Conservation (phyloP, 345 rosid species). For the Balakata baccata region DNA sequence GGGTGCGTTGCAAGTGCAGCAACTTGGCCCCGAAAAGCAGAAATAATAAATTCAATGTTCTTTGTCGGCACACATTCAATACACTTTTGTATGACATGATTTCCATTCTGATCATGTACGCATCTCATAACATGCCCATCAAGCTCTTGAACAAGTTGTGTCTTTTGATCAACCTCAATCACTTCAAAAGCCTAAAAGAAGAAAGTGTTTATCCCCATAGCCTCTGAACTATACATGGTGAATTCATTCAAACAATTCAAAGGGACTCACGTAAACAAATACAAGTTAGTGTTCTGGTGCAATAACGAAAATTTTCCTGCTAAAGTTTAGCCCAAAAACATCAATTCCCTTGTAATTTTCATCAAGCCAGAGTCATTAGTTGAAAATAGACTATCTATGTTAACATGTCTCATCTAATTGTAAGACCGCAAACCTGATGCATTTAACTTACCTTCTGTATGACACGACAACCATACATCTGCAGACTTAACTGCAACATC, state of each 20-base stretch:
- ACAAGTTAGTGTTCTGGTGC: background rate
- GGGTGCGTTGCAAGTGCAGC: conserved; percentile 87
- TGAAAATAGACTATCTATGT: background rate
- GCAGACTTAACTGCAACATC: conserved; percentile 83
- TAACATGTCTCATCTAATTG: background rate
- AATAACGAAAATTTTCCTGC: background rate
- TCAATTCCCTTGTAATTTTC: background rate
- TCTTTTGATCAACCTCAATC: conserved; percentile 88
- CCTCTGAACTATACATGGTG: background rate
- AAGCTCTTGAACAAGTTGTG: conserved; percentile 68
- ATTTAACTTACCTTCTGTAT: conserved; percentile 72
- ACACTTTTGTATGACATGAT: conserved; percentile 96
- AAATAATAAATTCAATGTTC: conserved; percentile 74
- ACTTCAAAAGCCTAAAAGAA: conserved; percentile 81
- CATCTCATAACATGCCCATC: conserved; percentile 90
- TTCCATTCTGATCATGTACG: conserved; percentile 95
- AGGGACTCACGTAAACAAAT: too few relatives aligned
- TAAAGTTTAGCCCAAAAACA: background rate
- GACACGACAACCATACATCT: conserved; percentile 99
- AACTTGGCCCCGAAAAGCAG: conserved; percentile 83
- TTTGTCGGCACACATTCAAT: conserved; percentile 74
- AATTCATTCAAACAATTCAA: background rate
- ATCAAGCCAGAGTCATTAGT: background rate
- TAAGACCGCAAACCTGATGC: background rate
- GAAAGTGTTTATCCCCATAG: too few relatives aligned